These are phyloP conservation scores for Corymbia maculata DNA, from an alignment of 345 rosid species.

Conservation along the genomic window DNA sequence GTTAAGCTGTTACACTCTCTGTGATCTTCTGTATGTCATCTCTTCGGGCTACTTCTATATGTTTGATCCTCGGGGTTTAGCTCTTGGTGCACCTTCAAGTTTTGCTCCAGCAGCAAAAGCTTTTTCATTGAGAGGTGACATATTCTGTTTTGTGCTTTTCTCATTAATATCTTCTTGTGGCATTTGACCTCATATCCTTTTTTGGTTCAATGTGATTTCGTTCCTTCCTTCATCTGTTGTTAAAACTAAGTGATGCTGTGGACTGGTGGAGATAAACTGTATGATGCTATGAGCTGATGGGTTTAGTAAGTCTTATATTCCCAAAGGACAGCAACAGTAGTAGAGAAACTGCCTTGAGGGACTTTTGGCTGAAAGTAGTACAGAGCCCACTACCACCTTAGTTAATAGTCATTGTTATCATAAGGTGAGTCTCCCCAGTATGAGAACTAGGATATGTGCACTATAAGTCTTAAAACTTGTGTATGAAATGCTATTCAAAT, in stretches of 20 bases:
- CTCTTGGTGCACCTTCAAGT: constrained; percentile 56
- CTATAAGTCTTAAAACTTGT: neutral
- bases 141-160: neutral
- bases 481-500: neutral
- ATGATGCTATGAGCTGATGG: neutral
- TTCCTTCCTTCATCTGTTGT: neutral
- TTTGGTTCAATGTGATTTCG: neutral
- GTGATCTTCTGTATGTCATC: constrained; percentile 71
- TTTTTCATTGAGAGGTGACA: constrained; percentile 75
- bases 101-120: constrained; percentile 69
- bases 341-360: neutral
- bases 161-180: neutral
- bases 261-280: neutral
- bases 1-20: constrained; percentile 68
- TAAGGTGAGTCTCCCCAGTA: neutral
- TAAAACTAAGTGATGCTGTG: neutral
- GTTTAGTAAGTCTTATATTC: neutral
- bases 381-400: neutral
- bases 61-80: constrained; percentile 86
- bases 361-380: neutral
- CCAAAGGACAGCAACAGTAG: neutral
- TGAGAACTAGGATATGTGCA: neutral
- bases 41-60: constrained; percentile 86
- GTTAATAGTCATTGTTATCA: neutral
- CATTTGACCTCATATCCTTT: neutral